These are phyloP conservation scores for Cercospora sesami DNA, from an alignment of 2,329 filamentous ascomycete genomes.

Conservation along the genomic window DNA sequence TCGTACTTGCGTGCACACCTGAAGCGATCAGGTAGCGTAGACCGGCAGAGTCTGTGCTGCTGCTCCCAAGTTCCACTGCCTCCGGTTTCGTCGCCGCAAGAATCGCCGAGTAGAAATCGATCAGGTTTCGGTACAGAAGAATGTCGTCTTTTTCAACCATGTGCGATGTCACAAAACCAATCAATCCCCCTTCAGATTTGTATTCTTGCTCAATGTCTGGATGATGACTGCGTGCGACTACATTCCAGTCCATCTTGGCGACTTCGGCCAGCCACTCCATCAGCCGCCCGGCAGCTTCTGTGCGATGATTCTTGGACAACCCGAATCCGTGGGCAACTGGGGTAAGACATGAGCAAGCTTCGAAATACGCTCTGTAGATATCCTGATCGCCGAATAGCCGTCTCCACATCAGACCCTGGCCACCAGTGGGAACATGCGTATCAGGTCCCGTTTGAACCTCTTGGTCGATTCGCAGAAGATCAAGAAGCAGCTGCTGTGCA, in stretches of 20 bases:
- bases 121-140: constrained; percentile 60
- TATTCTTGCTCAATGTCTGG: constrained; percentile 52
- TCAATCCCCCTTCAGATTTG: constrained; percentile 44
- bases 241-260: constrained; percentile 56
- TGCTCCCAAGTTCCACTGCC: background rate
- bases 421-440: constrained; percentile 31
- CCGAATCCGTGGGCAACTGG: constrained; percentile 40
- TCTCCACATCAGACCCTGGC: constrained; percentile 61
- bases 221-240: constrained; percentile 54
- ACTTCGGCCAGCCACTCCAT: constrained; percentile 59
- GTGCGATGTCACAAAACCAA: constrained; percentile 56
- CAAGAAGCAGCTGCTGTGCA: constrained; percentile 54
- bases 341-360: constrained; percentile 50
- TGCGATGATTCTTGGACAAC: constrained; percentile 54
- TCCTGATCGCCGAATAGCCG: constrained; percentile 62
- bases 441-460: constrained; percentile 32
- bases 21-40: constrained; percentile 56
- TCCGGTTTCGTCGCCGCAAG: constrained; percentile 36
- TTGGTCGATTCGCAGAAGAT: constrained; percentile 54
- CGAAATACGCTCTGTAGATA: constrained; percentile 59
- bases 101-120: constrained; percentile 59
- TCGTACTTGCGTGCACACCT: constrained; percentile 52
- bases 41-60: constrained; percentile 24
- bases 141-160: constrained; percentile 62
- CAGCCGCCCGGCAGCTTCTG: constrained; percentile 61